phyloP scores from a whole-genome alignment of 2,329 filamentous ascomycete species.

The Diaporthe sp. region DNA sequence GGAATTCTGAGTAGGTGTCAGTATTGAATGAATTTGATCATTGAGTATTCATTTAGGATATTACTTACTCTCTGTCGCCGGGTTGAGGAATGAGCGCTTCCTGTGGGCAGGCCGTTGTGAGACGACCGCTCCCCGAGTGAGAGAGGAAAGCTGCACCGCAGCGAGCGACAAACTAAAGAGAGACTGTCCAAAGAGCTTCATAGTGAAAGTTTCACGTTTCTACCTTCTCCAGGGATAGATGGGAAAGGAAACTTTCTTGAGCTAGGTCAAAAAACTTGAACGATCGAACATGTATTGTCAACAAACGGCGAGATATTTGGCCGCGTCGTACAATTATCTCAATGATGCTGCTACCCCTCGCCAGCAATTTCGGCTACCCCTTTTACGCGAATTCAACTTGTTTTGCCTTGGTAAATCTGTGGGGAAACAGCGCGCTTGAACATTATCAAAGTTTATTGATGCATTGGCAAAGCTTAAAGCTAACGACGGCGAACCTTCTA shows the following conservation, averaged over 20 bases:
- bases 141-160: neutral
- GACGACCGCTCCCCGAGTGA: neutral
- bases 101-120: neutral
- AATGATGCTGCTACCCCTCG: constrained; percentile 1
- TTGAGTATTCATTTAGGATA: neutral
- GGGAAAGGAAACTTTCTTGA: neutral
- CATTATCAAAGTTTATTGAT: constrained; percentile 12
- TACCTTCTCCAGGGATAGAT: too few relatives aligned
- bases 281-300: neutral
- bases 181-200: neutral
- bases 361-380: constrained; percentile 9
- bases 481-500: neutral
- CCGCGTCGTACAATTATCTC: neutral
- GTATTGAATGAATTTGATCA: neutral
- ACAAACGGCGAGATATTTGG: neutral
- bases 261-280: neutral
- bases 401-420: neutral
- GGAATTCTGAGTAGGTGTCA: neutral
- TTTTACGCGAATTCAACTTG: neutral
- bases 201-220: neutral
- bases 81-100: constrained; percentile 13
- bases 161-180: neutral
- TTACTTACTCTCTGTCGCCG: neutral
- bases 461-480: constrained; percentile 15
- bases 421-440: neutral